phyloP scores from a whole-genome alignment of 768 basidiomycete genomes.

The Harrya chromipes region DNA sequence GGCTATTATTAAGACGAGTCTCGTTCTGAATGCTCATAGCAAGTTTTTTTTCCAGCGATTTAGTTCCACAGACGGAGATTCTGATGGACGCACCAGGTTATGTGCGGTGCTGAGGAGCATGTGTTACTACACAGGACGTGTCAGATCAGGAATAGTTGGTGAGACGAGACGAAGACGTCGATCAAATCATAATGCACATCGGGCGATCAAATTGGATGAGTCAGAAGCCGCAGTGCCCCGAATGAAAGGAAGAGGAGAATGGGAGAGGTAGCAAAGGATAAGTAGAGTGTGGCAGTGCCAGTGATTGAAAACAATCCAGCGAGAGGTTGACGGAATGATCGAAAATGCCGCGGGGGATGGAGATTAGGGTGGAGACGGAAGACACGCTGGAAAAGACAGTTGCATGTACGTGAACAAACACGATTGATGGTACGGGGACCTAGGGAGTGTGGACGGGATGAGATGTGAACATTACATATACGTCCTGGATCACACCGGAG shows the following conservation, averaged over 20 bases:
- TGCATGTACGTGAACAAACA: conserved; percentile 36
- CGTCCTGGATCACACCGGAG: conserved; percentile 26
- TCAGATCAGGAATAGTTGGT: conserved; percentile 17
- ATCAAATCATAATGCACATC: conserved; percentile 22
- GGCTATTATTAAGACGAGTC: not conserved
- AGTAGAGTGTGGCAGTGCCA: conserved; percentile 13
- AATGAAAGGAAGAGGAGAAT: not conserved
- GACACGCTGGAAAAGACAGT: conserved; percentile 31
- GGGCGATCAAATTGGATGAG: conserved; percentile 22
- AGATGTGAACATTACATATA: conserved; percentile 36
- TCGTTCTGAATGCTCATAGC: not conserved
- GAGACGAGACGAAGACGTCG: conserved; percentile 16
- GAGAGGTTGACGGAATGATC: conserved; percentile 14
- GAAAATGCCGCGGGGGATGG: conserved; percentile 32
- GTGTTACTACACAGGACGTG: conserved; percentile 23
- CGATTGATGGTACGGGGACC: conserved; percentile 34
- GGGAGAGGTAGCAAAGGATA: conserved; percentile 4
- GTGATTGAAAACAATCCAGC: conserved; percentile 11
- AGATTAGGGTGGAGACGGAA: conserved; percentile 31
- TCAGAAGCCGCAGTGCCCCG: conserved; percentile 25
- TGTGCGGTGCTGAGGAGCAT: conserved; percentile 16
- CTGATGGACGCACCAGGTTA: not conserved
- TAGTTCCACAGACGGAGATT: conserved; percentile 8
- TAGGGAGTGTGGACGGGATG: conserved; percentile 29
- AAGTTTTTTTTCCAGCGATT: conserved; percentile 8